Conservation (phyloP, 805 yeast species). For the Wickerhamiella allomyrinae region DNA sequence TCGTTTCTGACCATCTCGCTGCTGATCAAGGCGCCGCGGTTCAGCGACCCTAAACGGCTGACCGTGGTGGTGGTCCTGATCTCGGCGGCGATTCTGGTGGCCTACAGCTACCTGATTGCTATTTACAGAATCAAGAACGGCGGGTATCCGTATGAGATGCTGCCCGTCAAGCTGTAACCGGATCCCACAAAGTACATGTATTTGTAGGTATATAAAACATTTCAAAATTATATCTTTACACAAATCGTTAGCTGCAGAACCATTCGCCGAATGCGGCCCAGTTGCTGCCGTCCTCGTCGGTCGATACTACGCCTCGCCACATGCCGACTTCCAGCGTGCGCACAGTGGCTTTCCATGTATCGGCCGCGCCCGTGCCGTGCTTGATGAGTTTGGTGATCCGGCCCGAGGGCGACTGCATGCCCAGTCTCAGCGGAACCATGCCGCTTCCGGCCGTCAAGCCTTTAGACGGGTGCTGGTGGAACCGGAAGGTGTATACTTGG, state of each 20-base stretch:
- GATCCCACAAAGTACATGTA: no score
- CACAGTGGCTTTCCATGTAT: constrained; percentile 43
- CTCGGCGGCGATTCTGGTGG: constrained; percentile 34
- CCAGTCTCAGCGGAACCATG: constrained; percentile 40
- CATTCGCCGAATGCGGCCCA: constrained; percentile 91
- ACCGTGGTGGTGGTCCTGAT: constrained; percentile 35
- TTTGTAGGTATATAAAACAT: background rate
- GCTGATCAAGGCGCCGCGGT: constrained; percentile 40
- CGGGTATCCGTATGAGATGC: constrained; percentile 62
- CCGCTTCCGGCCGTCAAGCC: constrained; percentile 31
- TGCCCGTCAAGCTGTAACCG: constrained; percentile 23
- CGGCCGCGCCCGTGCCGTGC: constrained; percentile 20
- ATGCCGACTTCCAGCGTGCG: constrained; percentile 58
- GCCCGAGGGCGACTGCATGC: constrained; percentile 76
- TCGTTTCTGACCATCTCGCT: constrained; percentile 47
- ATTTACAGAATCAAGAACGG: constrained; percentile 57
- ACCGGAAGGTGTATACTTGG: constrained; percentile 48
- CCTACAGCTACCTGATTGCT: constrained; percentile 48
- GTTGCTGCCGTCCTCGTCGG: constrained; percentile 51
- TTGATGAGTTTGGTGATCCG: constrained; percentile 47
- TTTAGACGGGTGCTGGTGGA: constrained; percentile 47
- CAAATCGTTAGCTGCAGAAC: constrained; percentile 25
- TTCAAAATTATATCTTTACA: background rate
- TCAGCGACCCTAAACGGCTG: constrained; percentile 34
- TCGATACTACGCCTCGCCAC: constrained; percentile 72